These are phyloP conservation scores for Pseudonitzschia multistriata DNA, from an alignment of 108 stramenopile genomes.

Conservation along the genomic window DNA sequence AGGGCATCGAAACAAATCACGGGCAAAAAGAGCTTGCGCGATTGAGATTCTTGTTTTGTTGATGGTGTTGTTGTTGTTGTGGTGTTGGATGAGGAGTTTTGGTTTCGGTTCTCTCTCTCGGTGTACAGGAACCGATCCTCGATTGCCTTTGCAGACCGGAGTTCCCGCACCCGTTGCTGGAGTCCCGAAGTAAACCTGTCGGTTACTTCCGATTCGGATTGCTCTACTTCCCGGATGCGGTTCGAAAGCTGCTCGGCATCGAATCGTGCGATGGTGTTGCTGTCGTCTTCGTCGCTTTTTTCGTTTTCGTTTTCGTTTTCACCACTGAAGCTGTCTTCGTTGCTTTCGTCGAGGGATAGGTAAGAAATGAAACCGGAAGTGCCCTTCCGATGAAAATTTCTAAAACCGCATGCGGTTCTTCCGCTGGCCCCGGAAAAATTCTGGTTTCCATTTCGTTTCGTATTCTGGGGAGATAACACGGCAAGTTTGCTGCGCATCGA, in stretches of 20 bases:
- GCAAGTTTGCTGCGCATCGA: too few species aligned
- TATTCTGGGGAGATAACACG: too few species aligned
- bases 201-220: slow-evolving; percentile 9
- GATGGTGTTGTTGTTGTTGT: too few species aligned
- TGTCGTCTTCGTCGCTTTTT: background rate
- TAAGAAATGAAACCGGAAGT: too few species aligned
- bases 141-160: slow-evolving; percentile 20
- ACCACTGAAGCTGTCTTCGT: background rate
- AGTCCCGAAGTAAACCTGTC: background rate
- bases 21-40: slow-evolving; percentile 30
- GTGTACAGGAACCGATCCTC: slow-evolving; percentile 22
- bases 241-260: slow-evolving; percentile 10
- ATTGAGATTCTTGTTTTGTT: background rate
- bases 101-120: background rate
- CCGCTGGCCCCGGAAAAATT: too few species aligned
- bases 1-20: slow-evolving; percentile 56
- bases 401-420: too few species aligned
- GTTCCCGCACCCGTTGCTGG: slow-evolving; percentile 10
- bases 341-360: background rate
- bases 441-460: background rate
- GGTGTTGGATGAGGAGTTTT: background rate
- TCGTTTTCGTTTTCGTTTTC: background rate
- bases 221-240: slow-evolving; percentile 20
- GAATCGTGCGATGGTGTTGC: background rate
- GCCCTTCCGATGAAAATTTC: too few species aligned